Conservation (phyloP, 345 rosid genomes). For the Carallia pectinifolia region DNA sequence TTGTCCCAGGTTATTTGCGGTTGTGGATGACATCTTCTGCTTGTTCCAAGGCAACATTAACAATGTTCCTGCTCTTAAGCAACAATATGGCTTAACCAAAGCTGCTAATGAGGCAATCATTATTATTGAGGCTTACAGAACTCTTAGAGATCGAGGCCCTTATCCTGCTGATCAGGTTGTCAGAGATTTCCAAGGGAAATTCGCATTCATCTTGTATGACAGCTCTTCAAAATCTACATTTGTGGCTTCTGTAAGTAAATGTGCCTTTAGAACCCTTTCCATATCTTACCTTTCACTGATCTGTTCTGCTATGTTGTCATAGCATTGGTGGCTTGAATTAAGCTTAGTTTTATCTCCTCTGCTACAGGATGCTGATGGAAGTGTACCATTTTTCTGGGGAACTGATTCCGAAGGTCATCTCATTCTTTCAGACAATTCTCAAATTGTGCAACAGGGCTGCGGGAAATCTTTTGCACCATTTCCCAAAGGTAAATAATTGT, state of each 20-base stretch:
- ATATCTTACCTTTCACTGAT: neutral
- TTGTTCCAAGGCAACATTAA: conserved; percentile 89
- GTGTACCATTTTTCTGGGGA: conserved; percentile 88
- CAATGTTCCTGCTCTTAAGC: conserved; percentile 76
- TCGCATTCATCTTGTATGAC: conserved; percentile 69
- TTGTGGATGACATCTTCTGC: conserved; percentile 91
- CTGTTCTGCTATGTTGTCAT: neutral
- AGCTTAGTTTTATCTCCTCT: neutral
- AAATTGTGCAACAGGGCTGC: conserved; percentile 70
- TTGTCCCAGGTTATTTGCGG: conserved; percentile 66
- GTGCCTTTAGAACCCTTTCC: neutral
- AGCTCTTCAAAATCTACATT: conserved; percentile 56
- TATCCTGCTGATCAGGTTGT: conserved; percentile 93
- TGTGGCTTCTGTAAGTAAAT: conserved; percentile 61
- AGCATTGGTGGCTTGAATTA: neutral
- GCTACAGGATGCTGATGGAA: conserved; percentile 80
- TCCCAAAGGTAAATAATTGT: conserved; percentile 65
- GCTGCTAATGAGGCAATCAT: conserved; percentile 83
- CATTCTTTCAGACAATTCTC: conserved; percentile 66
- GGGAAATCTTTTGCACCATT: conserved; percentile 95
- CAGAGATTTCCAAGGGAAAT: conserved; percentile 75
- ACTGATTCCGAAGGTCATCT: conserved; percentile 75
- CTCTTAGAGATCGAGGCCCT: conserved; percentile 93
- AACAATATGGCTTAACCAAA: conserved; percentile 86
- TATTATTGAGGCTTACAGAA: conserved; percentile 83